Conservation (phyloP, 2,329 filamentous ascomycete genomes). For the Aspergillus tanneri region DNA sequence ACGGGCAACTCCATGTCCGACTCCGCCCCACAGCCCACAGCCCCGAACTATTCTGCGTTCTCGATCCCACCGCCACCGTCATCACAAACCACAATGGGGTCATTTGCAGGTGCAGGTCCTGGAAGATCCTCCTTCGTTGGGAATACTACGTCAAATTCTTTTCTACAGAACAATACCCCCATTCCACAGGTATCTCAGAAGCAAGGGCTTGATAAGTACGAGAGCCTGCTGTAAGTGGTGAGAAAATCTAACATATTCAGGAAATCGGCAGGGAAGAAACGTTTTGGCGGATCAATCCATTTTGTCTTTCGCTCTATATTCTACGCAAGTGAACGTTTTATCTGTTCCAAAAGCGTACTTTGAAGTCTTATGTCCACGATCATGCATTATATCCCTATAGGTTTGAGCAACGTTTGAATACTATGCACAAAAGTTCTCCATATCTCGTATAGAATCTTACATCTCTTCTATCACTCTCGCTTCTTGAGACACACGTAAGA, state of each 20-base stretch:
- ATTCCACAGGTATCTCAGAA: conserved; percentile 30
- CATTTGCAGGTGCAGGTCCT: conserved; percentile 22
- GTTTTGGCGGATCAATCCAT: too few species aligned
- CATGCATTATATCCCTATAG: conserved; percentile 11
- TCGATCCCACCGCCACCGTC: conserved; percentile 45
- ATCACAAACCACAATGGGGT: conserved; percentile 16
- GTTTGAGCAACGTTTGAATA: conserved; percentile 2
- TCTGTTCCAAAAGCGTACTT: too few species aligned
- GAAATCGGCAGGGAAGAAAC: too few species aligned
- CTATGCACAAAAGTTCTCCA: conserved; percentile 4
- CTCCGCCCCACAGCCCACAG: conserved; percentile 17
- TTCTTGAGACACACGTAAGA: too few species aligned
- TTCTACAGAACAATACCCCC: conserved; percentile 25
- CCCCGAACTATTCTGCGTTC: conserved; percentile 37
- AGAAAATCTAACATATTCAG: too few species aligned
- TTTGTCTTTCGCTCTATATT: conserved; percentile 7
- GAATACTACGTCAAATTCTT: conserved; percentile 18
- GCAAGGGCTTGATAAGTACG: conserved; percentile 55
- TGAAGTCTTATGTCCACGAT: conserved; percentile 11
- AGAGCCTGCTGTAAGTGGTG: conserved; percentile 51
- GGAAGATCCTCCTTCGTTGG: conserved; percentile 18
- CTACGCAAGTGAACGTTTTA: too few species aligned
- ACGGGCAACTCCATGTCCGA: conserved; percentile 18
- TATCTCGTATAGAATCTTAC: too few species aligned
- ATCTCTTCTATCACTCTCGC: too few species aligned